These are phyloP conservation scores for Yarrowia alimentaria DNA, from an alignment of 805 yeast genomes.

Conservation along the genomic window DNA sequence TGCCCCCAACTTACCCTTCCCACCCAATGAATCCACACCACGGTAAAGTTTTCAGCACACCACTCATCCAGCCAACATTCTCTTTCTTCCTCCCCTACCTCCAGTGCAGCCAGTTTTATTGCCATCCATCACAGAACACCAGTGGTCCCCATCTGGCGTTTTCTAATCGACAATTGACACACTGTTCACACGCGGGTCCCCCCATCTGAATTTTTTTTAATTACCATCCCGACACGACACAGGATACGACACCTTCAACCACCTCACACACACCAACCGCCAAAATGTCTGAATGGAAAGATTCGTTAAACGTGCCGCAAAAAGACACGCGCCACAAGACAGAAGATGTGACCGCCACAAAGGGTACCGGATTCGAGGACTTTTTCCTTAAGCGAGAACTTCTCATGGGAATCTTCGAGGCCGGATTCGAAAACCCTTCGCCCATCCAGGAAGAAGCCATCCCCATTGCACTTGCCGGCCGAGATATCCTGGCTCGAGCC, in stretches of 20 bases:
- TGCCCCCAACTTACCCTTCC: slow-evolving; percentile 26
- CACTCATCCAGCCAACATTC: slow-evolving; percentile 24
- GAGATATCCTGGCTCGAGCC: slow-evolving; percentile 95
- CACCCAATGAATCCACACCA: slow-evolving; percentile 27
- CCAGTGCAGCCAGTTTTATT: slow-evolving; percentile 23
- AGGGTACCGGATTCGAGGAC: slow-evolving; percentile 89
- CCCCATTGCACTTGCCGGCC: slow-evolving; percentile 91
- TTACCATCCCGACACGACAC: neutral
- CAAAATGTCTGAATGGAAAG: slow-evolving; percentile 60
- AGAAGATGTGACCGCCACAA: slow-evolving; percentile 88
- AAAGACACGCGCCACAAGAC: slow-evolving; percentile 95
- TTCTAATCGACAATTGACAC: slow-evolving; percentile 27
- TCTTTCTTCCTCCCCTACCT: slow-evolving; percentile 28
- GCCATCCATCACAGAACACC: slow-evolving; percentile 27
- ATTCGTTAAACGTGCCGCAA: slow-evolving; percentile 66
- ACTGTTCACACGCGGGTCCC: slow-evolving; percentile 16
- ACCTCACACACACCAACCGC: slow-evolving; percentile 25
- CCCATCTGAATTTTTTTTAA: neutral
- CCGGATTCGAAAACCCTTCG: slow-evolving; percentile 96
- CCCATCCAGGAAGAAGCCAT: slow-evolving; percentile 98
- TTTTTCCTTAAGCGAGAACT: slow-evolving; percentile 88
- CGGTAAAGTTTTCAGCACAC: slow-evolving; percentile 23
- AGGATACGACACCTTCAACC: slow-evolving; percentile 6
- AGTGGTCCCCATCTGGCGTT: slow-evolving; percentile 17
- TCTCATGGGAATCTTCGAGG: slow-evolving; percentile 97